Conservation (phyloP, 108 stramenopile species). For the Bacterosira constricta region DNA sequence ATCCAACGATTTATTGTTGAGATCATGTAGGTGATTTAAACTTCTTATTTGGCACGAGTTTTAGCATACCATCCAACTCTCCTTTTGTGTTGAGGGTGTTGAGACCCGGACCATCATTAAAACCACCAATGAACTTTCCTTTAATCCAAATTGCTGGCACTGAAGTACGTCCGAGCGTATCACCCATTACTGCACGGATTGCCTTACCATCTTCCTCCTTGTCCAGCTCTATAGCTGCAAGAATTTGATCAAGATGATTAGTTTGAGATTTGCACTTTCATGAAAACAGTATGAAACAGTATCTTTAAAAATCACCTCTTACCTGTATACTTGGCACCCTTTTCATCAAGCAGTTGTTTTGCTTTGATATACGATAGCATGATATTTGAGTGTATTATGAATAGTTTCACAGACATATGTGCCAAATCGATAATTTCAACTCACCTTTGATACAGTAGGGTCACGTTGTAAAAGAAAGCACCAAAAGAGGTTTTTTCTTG, state of each 20-base stretch:
- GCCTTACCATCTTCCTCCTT: constrained; percentile 66
- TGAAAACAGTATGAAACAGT: too few relatives aligned
- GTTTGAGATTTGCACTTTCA: too few relatives aligned
- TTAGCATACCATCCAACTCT: constrained; percentile 63
- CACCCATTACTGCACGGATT: constrained; percentile 84
- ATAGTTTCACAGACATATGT: too few relatives aligned
- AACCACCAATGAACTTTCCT: constrained; percentile 83
- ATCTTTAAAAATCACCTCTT: too few relatives aligned
- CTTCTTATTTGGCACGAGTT: too few relatives aligned
- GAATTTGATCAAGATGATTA: too few relatives aligned
- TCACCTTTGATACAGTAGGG: constrained; percentile 92
- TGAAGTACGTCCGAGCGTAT: constrained; percentile 81
- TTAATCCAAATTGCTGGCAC: constrained; percentile 93
- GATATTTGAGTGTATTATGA: too few relatives aligned
- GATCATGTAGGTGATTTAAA: too few relatives aligned
- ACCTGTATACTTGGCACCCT: constrained; percentile 64
- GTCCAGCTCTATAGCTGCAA: constrained; percentile 79
- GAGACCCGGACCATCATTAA: constrained; percentile 85
- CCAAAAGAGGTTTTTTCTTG: constrained; percentile 58
- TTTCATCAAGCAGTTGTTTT: constrained; percentile 71
- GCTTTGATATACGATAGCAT: too few relatives aligned
- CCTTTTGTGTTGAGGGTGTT: constrained; percentile 51
- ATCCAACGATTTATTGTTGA: too few relatives aligned
- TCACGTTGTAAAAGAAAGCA: constrained; percentile 74
- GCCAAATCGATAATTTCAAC: too few relatives aligned